Evolutionary conservation across 805 yeast species (phyloP).

Genomic region (Metschnikowia amazonensis): DNA sequence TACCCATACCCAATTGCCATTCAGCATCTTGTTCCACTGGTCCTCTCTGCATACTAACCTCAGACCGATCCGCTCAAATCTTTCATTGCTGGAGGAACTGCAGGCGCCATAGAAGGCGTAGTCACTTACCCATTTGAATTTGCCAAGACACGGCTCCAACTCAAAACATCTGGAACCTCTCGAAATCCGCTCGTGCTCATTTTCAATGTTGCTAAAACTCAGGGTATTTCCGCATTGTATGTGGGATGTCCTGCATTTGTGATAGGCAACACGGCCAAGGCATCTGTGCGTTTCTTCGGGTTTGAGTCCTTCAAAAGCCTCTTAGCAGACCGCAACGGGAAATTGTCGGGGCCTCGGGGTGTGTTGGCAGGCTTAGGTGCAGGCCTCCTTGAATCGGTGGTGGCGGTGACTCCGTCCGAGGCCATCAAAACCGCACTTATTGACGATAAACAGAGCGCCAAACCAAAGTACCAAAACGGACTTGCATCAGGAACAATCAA

Average conservation of each 20-base stretch:
- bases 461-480: slow-evolving; percentile 73
- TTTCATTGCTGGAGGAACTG: slow-evolving; percentile 91
- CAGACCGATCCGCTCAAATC: slow-evolving; percentile 69
- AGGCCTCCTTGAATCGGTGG: slow-evolving; percentile 83
- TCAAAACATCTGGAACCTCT: slow-evolving; percentile 61
- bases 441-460: slow-evolving; percentile 78
- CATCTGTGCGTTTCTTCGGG: slow-evolving; percentile 91
- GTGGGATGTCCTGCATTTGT: slow-evolving; percentile 97
- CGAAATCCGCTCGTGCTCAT: slow-evolving; percentile 83
- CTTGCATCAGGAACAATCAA: slow-evolving; percentile 58
- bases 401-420: slow-evolving; percentile 96
- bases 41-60: slow-evolving; percentile 7
- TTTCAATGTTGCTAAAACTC: slow-evolving; percentile 66
- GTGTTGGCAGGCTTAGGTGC: slow-evolving; percentile 98
- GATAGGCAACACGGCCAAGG: slow-evolving; percentile 93
- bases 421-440: slow-evolving; percentile 94
- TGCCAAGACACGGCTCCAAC: slow-evolving; percentile 90
- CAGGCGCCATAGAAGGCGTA: slow-evolving; percentile 93
- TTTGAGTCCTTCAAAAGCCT: slow-evolving; percentile 80
- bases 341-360: slow-evolving; percentile 84
- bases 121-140: slow-evolving; percentile 95
- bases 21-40: not conserved
- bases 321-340: slow-evolving; percentile 79
- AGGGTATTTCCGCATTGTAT: slow-evolving; percentile 76
- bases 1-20: too few species aligned